Conservation (phyloP, 192 early-diverging fungal genomes). For the Linderina pennispora region DNA sequence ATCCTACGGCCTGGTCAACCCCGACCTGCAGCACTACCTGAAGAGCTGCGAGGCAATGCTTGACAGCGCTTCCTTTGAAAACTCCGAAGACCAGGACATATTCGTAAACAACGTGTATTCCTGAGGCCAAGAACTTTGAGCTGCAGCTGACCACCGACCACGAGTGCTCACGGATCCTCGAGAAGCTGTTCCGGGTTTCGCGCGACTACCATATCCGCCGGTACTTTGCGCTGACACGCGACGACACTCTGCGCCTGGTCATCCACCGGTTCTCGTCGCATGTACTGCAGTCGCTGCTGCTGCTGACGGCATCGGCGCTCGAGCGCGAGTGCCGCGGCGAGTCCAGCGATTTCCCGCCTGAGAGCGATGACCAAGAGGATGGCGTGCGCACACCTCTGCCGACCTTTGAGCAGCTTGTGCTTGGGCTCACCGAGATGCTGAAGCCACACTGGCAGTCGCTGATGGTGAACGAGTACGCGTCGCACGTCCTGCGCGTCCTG, state of each 20-base stretch:
- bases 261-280: slow-evolving; percentile 84
- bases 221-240: slow-evolving; percentile 56
- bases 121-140: slow-evolving; percentile 72
- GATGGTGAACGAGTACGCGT: slow-evolving; percentile 68
- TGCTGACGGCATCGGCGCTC: slow-evolving; percentile 62
- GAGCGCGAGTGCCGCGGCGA: slow-evolving; percentile 64
- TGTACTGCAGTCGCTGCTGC: slow-evolving; percentile 76
- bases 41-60: slow-evolving; percentile 55
- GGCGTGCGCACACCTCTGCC: slow-evolving; percentile 50
- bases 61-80: slow-evolving; percentile 55
- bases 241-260: slow-evolving; percentile 60
- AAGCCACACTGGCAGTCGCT: slow-evolving; percentile 50
- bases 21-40: slow-evolving; percentile 46
- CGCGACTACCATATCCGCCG: slow-evolving; percentile 69
- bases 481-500: slow-evolving; percentile 67
- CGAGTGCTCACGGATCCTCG: slow-evolving; percentile 69
- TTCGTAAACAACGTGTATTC: slow-evolving; percentile 72
- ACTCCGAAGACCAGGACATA: slow-evolving; percentile 51
- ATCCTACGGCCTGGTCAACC: slow-evolving; percentile 25
- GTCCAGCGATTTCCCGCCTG: slow-evolving; percentile 10
- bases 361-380: slow-evolving; percentile 12
- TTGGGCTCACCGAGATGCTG: slow-evolving; percentile 52
- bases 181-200: slow-evolving; percentile 69
- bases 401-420: slow-evolving; percentile 59
- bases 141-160: slow-evolving; percentile 67